Conservation (phyloP, 257 asterid species). For the Ilex aquifolium region DNA sequence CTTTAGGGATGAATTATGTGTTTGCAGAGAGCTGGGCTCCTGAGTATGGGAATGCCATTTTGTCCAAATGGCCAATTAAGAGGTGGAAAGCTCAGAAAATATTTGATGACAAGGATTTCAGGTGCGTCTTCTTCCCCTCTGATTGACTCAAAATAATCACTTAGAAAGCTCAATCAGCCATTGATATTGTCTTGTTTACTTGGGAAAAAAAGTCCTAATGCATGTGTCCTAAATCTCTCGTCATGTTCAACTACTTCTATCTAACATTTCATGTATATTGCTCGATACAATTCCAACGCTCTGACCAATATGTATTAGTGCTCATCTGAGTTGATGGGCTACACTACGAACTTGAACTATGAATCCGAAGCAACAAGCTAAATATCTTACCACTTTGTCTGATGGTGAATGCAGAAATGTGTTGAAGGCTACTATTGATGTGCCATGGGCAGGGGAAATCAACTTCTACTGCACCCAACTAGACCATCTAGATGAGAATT, state of each 20-base stretch:
- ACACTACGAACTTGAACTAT: no score
- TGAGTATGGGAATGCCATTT: constrained; percentile 82
- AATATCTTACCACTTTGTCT: neutral
- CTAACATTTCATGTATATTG: no score
- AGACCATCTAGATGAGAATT: constrained; percentile 76
- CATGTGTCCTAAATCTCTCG: no score
- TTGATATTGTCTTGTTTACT: no score
- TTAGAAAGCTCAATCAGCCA: no score
- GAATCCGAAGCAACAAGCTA: no score
- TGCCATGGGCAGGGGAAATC: constrained; percentile 76
- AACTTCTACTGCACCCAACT: constrained; percentile 80
- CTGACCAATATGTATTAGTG: no score
- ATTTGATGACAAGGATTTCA: constrained; percentile 78
- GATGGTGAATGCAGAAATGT: constrained; percentile 54
- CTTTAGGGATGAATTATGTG: constrained; percentile 77
- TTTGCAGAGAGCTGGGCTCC: constrained; percentile 99
- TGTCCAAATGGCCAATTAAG: constrained; percentile 90
- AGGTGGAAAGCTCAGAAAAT: constrained; percentile 66
- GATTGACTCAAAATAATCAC: no score
- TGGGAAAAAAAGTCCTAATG: no score
- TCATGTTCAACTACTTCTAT: no score
- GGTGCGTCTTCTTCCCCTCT: constrained; percentile 25
- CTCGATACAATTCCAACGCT: no score
- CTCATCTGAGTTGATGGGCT: no score
- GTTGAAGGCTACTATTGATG: constrained; percentile 76